These are phyloP conservation scores for Fraxinus sp. DNA, from an alignment of 305 asterid genomes.

Conservation along the genomic window DNA sequence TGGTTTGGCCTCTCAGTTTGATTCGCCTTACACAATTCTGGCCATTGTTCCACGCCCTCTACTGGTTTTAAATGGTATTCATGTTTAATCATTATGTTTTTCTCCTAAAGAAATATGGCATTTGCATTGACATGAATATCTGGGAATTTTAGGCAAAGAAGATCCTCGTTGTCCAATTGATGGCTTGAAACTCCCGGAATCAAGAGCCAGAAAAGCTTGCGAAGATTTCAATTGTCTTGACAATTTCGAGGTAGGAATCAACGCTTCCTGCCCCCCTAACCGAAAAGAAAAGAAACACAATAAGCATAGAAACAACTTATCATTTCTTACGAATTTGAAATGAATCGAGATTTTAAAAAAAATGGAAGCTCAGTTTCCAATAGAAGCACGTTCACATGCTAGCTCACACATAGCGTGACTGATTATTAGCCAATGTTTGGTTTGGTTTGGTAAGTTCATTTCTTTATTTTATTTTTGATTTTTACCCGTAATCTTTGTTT, in stretches of 20 bases:
- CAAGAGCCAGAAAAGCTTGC: slow-evolving; percentile 41
- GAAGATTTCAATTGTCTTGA: slow-evolving; percentile 32
- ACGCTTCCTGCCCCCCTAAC: not conserved
- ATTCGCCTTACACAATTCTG: slow-evolving; percentile 69
- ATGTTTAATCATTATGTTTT: not conserved
- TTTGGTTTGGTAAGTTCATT: not conserved
- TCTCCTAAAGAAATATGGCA: slow-evolving; percentile 5
- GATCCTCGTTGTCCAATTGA: slow-evolving; percentile 83
- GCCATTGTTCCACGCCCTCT: slow-evolving; percentile 81
- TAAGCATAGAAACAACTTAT: not conserved
- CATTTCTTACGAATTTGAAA: not conserved
- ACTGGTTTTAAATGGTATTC: slow-evolving; percentile 68
- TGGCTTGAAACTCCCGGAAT: slow-evolving; percentile 61
- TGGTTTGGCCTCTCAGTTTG: slow-evolving; percentile 68
- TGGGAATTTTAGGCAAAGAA: slow-evolving; percentile 45
- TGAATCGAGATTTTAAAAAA: not conserved
- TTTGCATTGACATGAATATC: slow-evolving; percentile 15
- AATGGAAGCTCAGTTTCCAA: not conserved
- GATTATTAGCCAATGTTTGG: not conserved
- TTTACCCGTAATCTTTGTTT: not conserved
- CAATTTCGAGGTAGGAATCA: slow-evolving; percentile 50
- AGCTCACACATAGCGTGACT: not conserved
- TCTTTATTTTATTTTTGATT: not conserved
- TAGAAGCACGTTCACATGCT: not conserved
- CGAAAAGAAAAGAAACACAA: not conserved